Evolutionary conservation across 148 eudicot genomes (phyloP).

Genomic region (Fallopia convolvulus): DNA sequence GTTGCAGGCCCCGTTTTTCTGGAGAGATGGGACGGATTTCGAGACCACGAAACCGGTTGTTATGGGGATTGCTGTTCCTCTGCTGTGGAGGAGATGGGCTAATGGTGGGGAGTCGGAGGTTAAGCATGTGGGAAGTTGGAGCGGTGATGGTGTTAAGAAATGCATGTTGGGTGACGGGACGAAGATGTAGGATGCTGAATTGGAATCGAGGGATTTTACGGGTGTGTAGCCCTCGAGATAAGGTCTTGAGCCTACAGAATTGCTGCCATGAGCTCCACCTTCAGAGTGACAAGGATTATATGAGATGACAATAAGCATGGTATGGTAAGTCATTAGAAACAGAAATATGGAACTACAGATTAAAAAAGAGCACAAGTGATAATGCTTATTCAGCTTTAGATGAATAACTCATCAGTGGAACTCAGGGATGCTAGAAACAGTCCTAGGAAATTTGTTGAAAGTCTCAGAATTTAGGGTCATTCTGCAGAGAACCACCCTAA

Average conservation of each 20-base stretch:
- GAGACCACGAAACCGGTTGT: conserved; percentile 85
- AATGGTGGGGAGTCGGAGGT: conserved; percentile 90
- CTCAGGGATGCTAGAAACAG: neutral
- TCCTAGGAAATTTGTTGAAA: neutral
- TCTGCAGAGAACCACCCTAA: neutral
- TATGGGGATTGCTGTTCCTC: conserved; percentile 82
- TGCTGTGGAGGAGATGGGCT: conserved; percentile 96
- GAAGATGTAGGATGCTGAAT: conserved; percentile 69
- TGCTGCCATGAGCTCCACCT: conserved; percentile 70
- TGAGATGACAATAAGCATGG: neutral
- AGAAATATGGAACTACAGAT: neutral
- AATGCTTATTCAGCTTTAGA: neutral
- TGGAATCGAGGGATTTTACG: conserved; percentile 80
- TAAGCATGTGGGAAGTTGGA: conserved; percentile 91
- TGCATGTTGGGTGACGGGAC: conserved; percentile 85
- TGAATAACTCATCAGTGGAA: neutral
- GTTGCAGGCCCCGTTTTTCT: conserved; percentile 41
- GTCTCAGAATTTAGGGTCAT: neutral
- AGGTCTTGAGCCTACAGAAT: conserved; percentile 24
- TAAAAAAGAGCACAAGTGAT: neutral
- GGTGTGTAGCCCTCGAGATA: conserved; percentile 93
- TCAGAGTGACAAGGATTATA: conserved; percentile 12
- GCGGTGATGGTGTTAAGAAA: conserved; percentile 64
- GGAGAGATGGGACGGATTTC: conserved; percentile 78
- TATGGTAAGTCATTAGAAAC: neutral